Conservation (phyloP, 2,329 filamentous ascomycete species). For the Alternaria rosae region DNA sequence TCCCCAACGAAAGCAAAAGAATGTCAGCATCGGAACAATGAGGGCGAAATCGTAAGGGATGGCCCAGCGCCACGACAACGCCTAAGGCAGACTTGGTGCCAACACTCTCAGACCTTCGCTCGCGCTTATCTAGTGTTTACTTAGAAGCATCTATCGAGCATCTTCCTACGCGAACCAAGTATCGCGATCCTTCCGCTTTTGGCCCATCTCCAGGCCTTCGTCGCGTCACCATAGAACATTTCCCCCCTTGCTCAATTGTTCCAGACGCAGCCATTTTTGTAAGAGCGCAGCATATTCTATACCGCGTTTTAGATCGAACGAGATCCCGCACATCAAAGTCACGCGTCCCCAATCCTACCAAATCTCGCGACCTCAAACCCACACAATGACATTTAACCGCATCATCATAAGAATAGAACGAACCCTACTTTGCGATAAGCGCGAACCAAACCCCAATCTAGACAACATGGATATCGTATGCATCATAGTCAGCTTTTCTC, state of each 20-base stretch:
- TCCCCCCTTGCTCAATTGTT: background rate
- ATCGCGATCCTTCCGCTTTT: background rate
- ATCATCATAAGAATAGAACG: background rate
- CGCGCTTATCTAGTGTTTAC: background rate
- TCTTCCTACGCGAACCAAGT: background rate
- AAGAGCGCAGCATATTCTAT: background rate
- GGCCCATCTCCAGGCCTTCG: background rate
- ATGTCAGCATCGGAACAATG: conserved; percentile 35
- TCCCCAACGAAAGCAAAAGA: conserved; percentile 25
- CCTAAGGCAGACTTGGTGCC: conserved; percentile 28
- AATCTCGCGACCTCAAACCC: background rate
- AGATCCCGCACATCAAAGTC: background rate
- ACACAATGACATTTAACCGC: background rate
- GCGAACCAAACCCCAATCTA: background rate
- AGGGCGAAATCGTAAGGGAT: conserved; percentile 43
- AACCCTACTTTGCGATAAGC: background rate
- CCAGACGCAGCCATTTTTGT: background rate
- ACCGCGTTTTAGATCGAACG: background rate
- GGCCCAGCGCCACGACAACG: conserved; percentile 22
- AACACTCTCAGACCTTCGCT: background rate
- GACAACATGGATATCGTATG: background rate
- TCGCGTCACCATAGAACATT: conserved; percentile 4
- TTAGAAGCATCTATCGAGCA: background rate
- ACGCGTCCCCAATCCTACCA: background rate
- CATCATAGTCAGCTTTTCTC: background rate